A percentile compares a stretch with the other conserved stretches of the same genome.
Conservation (phyloP, 306 rosid species). For the Lathyrus sativus region DNA sequence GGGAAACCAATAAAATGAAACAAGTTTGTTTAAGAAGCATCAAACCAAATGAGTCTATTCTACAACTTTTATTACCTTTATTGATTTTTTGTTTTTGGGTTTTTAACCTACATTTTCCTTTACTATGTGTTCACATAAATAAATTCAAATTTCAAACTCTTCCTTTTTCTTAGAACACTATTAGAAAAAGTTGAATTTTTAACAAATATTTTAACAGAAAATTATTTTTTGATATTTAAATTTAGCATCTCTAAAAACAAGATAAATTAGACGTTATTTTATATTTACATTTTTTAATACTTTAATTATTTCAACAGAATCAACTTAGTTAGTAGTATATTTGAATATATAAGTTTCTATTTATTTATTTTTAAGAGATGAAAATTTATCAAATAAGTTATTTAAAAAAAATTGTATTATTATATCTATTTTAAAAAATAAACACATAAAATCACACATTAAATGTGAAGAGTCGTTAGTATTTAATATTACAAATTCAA, state of each 20-base stretch:
- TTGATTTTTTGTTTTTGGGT: background rate
- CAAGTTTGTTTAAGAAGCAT: constrained; percentile 32
- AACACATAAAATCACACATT: too few species aligned
- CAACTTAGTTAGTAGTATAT: too few species aligned
- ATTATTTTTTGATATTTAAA: background rate
- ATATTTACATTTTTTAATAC: background rate
- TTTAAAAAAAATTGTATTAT: too few species aligned
- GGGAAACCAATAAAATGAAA: constrained; percentile 31
- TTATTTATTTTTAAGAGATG: too few species aligned
- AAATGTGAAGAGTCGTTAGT: too few species aligned
- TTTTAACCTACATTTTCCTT: background rate
- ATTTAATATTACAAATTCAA: too few species aligned
- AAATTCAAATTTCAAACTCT: background rate
- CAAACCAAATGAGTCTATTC: constrained; percentile 20
- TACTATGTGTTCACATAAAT: background rate
- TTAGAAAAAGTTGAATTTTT: background rate
- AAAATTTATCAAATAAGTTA: too few species aligned
- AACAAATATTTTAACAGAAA: background rate
- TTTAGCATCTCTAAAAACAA: background rate
- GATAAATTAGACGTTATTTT: background rate
- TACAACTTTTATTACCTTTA: constrained; percentile 31
- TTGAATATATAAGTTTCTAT: too few species aligned
- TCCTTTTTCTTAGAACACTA: background rate
- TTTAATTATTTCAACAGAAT: background rate
- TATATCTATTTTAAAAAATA: too few species aligned